Conservation (phyloP, 768 basidiomycete species). For the Clitopilus passeckerianus region DNA sequence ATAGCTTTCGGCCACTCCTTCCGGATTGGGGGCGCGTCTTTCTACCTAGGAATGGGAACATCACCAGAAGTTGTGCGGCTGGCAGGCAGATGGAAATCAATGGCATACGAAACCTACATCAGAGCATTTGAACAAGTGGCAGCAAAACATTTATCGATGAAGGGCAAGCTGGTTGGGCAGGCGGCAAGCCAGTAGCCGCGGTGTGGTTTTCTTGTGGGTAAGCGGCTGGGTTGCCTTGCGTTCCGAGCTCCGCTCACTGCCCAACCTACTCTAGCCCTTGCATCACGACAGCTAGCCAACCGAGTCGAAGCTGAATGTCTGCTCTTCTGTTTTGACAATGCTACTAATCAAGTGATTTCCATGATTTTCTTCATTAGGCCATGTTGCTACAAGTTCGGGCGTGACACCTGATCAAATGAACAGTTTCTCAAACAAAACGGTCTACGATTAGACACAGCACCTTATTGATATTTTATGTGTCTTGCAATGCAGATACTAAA, state of each 20-base stretch:
- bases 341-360: too few relatives aligned
- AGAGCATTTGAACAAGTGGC: slow-evolving; percentile 29
- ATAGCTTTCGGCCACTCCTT: slow-evolving; percentile 36
- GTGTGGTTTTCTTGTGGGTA: background rate
- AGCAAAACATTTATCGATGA: slow-evolving; percentile 8
- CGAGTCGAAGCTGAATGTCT: background rate
- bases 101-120: slow-evolving; percentile 34
- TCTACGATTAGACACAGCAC: too few relatives aligned
- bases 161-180: background rate
- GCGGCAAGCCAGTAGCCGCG: background rate
- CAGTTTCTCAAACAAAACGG: too few relatives aligned
- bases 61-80: slow-evolving; percentile 28
- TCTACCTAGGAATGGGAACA: slow-evolving; percentile 23
- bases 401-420: too few relatives aligned
- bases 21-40: slow-evolving; percentile 35
- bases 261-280: background rate
- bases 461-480: too few relatives aligned
- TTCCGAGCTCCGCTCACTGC: background rate
- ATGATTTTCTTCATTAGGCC: too few relatives aligned
- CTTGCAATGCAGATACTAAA: too few relatives aligned
- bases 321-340: too few relatives aligned
- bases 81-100: slow-evolving; percentile 30
- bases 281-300: background rate
- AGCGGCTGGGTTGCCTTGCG: background rate
- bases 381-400: too few relatives aligned